Percentiles rank a stretch among this genome's conserved stretches.
phyloP scores from a whole-genome alignment of 345 rosid species.

The Citrus maxima region DNA sequence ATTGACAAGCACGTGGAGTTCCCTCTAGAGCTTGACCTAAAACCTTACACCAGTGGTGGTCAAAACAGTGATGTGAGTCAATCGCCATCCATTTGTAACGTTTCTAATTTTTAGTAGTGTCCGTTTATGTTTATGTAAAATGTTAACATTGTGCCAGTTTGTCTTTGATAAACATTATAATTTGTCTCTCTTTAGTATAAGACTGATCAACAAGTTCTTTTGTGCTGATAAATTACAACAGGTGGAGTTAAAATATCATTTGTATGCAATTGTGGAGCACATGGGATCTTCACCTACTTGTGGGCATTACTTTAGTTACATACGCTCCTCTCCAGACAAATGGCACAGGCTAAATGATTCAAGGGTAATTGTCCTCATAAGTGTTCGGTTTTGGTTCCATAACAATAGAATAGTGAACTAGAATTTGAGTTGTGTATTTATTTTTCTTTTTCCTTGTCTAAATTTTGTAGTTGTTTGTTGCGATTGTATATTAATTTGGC shows the following conservation, averaged over 20 bases:
- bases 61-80: slow-evolving; percentile 41
- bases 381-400: not conserved
- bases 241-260: slow-evolving; percentile 56
- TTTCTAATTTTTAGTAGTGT: not conserved
- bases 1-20: slow-evolving; percentile 66
- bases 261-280: slow-evolving; percentile 82
- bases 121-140: not conserved
- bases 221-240: slow-evolving; percentile 11
- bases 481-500: not conserved
- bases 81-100: not conserved
- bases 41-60: slow-evolving; percentile 45
- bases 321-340: slow-evolving; percentile 60
- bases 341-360: slow-evolving; percentile 77
- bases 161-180: not conserved
- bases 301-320: slow-evolving; percentile 72
- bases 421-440: not conserved
- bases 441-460: not conserved
- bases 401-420: not conserved
- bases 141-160: not conserved
- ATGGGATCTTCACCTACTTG: slow-evolving; percentile 46
- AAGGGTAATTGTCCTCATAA: slow-evolving; percentile 35
- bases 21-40: slow-evolving; percentile 81
- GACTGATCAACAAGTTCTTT: not conserved
- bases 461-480: not conserved
- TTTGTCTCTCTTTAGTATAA: not conserved